phyloP scores from a whole-genome alignment of 2,329 filamentous ascomycete genomes.

The Aspergillus thermomutatus region DNA sequence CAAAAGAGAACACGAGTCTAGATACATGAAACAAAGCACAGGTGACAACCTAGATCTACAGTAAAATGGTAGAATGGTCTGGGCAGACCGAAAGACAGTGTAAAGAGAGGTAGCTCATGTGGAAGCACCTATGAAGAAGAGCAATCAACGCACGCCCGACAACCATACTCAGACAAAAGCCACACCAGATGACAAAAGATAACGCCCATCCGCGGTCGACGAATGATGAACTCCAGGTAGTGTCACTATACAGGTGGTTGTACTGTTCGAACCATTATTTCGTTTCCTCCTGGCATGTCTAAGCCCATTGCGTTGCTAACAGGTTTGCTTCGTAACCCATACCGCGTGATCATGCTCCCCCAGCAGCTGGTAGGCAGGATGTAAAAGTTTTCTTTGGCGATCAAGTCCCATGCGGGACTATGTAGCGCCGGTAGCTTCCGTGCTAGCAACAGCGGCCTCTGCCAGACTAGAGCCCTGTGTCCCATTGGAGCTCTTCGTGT shows the following conservation, averaged over 20 bases:
- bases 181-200: conserved; percentile 1
- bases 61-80: neutral
- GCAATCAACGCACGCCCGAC: neutral
- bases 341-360: conserved; percentile 1
- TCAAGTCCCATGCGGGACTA: neutral
- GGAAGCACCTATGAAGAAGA: neutral
- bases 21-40: neutral
- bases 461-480: neutral
- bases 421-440: neutral
- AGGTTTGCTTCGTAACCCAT: conserved; percentile 9
- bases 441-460: neutral
- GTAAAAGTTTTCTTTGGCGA: neutral
- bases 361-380: neutral
- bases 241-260: neutral
- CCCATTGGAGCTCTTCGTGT: neutral
- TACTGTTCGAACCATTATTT: neutral
- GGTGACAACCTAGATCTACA: neutral
- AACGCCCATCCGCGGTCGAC: neutral
- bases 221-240: neutral
- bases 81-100: neutral
- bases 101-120: neutral
- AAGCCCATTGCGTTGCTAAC: neutral
- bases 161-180: neutral
- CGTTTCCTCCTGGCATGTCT: neutral
- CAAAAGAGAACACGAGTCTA: neutral